Percentiles rank a stretch among this genome's conserved stretches.
Evolutionary conservation across 306 rosid genomes (phyloP).

Genomic region (Malus asiatica): DNA sequence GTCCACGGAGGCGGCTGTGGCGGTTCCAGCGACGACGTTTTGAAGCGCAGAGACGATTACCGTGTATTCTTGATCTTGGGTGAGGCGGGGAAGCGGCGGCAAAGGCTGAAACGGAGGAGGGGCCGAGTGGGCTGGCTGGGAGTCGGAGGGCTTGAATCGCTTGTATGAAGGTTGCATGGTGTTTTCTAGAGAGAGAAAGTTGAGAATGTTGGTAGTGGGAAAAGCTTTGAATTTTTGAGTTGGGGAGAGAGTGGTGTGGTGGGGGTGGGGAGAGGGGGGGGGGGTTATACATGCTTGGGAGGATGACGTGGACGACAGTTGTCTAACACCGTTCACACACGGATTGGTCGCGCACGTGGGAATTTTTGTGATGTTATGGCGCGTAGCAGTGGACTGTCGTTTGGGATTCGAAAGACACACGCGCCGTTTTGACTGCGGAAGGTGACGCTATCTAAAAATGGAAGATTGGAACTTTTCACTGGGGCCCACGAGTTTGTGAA

Average conservation of each 20-base stretch:
- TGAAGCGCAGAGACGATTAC: conserved; percentile 69
- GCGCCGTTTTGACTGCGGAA: neutral
- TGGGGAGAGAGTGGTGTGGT: neutral
- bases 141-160: neutral
- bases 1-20: conserved; percentile 4
- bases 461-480: neutral
- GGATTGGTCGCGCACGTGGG: neutral
- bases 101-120: neutral
- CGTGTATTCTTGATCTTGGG: conserved; percentile 57
- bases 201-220: neutral
- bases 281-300: conserved; percentile 30
- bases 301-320: conserved; percentile 40
- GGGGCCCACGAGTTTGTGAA: no score
- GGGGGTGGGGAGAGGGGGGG: no score
- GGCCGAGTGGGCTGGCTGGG: neutral
- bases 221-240: neutral
- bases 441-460: neutral
- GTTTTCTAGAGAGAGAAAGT: neutral
- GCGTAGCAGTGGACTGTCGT: neutral
- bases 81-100: conserved; percentile 15
- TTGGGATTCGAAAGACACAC: neutral
- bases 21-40: conserved; percentile 62
- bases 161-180: conserved; percentile 28
- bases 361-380: neutral
- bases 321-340: conserved; percentile 37